A percentile compares a stretch with the other conserved stretches of the same genome.
Evolutionary conservation across 352 stramenopile genomes (phyloP).

Genomic region (Phytophthora uliginosa): DNA sequence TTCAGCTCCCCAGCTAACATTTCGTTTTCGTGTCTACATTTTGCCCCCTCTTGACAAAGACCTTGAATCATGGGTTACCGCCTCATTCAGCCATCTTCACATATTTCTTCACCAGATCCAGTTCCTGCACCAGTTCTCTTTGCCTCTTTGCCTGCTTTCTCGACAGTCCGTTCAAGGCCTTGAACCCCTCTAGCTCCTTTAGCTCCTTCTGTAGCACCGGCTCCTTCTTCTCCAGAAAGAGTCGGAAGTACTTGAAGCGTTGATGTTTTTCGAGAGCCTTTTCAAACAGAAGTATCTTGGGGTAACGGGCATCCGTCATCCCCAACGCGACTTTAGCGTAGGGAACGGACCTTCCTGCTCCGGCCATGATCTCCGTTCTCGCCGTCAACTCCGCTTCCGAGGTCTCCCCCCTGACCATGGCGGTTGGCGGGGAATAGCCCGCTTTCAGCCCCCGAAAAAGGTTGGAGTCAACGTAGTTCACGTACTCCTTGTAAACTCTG

Average conservation of each 20-base stretch:
- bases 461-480: neutral
- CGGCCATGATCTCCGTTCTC: conserved; percentile 1
- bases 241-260: neutral
- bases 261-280: neutral
- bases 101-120: neutral
- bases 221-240: neutral
- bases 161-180: neutral
- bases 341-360: neutral
- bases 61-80: too few species aligned
- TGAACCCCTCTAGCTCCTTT: neutral
- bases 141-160: neutral
- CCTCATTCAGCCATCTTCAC: too few species aligned
- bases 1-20: too few species aligned
- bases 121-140: neutral
- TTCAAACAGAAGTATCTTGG: neutral
- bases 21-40: too few species aligned
- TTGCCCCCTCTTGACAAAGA: too few species aligned
- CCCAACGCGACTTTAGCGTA: neutral
- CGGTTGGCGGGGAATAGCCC: neutral
- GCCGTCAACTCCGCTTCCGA: neutral
- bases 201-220: neutral
- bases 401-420: neutral
- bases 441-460: neutral
- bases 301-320: neutral
- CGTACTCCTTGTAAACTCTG: neutral